Percentiles rank a stretch among this genome's conserved stretches.
Evolutionary conservation across 768 basidiomycete species (phyloP).

Genomic region (Boletus rex-veris): DNA sequence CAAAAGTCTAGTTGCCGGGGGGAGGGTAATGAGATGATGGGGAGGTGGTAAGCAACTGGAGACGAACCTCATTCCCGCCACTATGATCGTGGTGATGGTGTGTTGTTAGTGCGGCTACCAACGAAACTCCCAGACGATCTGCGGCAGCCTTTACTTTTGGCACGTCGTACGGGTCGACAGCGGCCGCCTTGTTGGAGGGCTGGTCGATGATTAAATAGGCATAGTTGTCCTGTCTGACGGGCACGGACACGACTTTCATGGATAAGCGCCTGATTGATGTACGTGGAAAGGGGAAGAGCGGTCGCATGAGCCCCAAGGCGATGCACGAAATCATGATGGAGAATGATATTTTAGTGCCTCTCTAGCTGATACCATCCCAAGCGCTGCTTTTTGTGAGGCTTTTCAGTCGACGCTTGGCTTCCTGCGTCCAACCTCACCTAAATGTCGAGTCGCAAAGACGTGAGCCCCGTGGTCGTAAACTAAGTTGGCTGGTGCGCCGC

Average conservation of each 20-base stretch:
- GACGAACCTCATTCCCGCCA: slow-evolving; percentile 74
- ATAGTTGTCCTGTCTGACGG: slow-evolving; percentile 80
- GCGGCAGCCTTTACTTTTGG: slow-evolving; percentile 64
- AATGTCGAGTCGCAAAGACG: slow-evolving; percentile 3
- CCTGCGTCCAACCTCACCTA: background rate
- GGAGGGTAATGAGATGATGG: slow-evolving; percentile 10
- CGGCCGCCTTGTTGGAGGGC: slow-evolving; percentile 62
- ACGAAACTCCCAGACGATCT: slow-evolving; percentile 53
- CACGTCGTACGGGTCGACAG: slow-evolving; percentile 78
- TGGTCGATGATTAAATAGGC: slow-evolving; percentile 80
- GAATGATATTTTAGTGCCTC: slow-evolving; percentile 2
- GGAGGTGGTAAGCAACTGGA: no score
- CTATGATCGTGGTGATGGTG: slow-evolving; percentile 92
- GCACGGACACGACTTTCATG: slow-evolving; percentile 79
- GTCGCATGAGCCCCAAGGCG: slow-evolving; percentile 17
- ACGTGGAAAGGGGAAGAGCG: slow-evolving; percentile 9
- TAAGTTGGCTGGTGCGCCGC: background rate
- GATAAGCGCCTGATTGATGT: slow-evolving; percentile 6
- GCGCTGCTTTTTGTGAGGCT: background rate
- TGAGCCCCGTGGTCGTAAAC: background rate
- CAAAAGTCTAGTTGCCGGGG: slow-evolving; percentile 25
- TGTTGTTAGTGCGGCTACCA: slow-evolving; percentile 80
- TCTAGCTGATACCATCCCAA: background rate
- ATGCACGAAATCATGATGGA: slow-evolving; percentile 14
- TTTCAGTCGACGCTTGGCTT: background rate